Percentiles rank a stretch among this genome's conserved stretches.
phyloP scores from a whole-genome alignment of 1,139 yeast species.

The Pneumocystis murina region DNA sequence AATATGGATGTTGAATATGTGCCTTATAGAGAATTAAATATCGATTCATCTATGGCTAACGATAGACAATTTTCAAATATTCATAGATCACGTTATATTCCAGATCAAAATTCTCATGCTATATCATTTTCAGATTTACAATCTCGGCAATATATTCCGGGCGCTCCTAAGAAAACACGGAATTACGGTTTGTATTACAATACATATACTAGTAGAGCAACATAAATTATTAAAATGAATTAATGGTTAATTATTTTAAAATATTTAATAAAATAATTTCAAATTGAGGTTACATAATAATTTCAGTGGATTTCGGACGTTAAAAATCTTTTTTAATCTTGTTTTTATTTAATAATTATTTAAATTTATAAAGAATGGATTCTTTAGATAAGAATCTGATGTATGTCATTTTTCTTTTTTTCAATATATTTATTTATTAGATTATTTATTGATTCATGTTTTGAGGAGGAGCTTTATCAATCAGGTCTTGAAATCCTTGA shows the following conservation, averaged over 20 bases:
- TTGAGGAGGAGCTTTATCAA: neutral
- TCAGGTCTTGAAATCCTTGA: neutral
- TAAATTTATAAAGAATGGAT: neutral
- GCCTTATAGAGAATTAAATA: neutral
- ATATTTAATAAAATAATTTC: neutral
- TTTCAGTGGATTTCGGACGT: no score
- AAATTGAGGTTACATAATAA: neutral
- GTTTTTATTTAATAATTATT: neutral
- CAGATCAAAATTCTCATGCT: neutral
- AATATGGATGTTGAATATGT: neutral
- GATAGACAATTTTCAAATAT: neutral
- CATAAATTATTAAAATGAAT: neutral
- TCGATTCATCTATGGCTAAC: neutral
- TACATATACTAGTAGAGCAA: neutral
- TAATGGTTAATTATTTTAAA: neutral
- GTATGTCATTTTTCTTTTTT: neutral
- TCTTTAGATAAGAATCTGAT: neutral
- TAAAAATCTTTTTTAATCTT: no score
- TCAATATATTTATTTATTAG: neutral
- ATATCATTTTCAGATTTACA: neutral
- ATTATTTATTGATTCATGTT: neutral
- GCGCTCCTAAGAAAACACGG: neutral
- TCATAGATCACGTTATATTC: neutral
- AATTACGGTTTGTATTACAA: neutral
- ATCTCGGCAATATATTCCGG: neutral